Percentiles rank a stretch among this genome's conserved stretches.
These are phyloP conservation scores for Cladophialophora psammophila DNA, from an alignment of 2,329 filamentous ascomycete species.

Conservation along the genomic window DNA sequence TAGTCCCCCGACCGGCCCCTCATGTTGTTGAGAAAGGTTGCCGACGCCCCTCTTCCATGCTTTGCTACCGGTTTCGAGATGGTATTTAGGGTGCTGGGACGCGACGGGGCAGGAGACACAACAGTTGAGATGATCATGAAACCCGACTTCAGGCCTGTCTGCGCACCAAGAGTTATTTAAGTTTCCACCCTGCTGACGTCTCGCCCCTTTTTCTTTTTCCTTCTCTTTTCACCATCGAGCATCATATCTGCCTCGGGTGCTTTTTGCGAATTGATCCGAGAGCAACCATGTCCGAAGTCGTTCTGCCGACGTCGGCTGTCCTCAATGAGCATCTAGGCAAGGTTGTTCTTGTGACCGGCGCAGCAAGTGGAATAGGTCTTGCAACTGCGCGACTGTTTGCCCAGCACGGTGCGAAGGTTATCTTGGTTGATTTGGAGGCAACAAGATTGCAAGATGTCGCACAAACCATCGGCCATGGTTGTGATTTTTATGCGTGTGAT, in stretches of 20 bases:
- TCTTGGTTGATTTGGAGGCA: constrained; percentile 13
- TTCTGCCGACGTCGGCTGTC: neutral
- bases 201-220: neutral
- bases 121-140: too few species aligned
- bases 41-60: neutral
- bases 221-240: neutral
- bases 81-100: too few species aligned
- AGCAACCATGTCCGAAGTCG: constrained; percentile 8
- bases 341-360: constrained; percentile 14
- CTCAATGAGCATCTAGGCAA: constrained; percentile 10
- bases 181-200: too few species aligned
- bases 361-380: constrained; percentile 13
- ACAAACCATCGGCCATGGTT: constrained; percentile 5
- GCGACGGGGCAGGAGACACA: too few species aligned
- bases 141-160: too few species aligned
- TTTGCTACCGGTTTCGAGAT: neutral
- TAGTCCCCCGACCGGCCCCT: neutral
- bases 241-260: neutral
- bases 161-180: too few species aligned
- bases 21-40: too few species aligned
- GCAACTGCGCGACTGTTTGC: constrained; percentile 17
- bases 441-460: neutral
- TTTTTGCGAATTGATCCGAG: neutral
- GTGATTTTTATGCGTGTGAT: constrained; percentile 11
- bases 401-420: constrained; percentile 20